Evolutionary conservation across 306 rosid genomes (phyloP), one percentile per base, ranked within the genome.

Genomic region (Cucumis hystrix): DNA sequence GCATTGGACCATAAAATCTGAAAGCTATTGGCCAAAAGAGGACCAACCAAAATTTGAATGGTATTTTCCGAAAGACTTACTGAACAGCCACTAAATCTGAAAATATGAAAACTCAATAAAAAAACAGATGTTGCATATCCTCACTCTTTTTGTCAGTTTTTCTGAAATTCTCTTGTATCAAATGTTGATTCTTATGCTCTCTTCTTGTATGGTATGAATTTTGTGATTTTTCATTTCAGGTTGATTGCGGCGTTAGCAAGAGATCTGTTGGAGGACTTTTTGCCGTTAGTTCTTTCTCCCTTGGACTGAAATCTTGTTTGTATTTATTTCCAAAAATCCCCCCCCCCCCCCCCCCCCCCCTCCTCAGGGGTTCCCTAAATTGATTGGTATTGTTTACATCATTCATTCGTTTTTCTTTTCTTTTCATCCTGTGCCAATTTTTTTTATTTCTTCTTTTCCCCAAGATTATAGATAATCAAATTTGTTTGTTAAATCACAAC

Each of bases 231-330:
- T 72, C 76, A 17, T 78, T 85, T 84, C 96, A 94, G 98, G 85
- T 82, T 92, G 82, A 83, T 91, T 66, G 91, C 96, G 6, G 96
- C 89, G 81, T 72, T 94, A 80, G 86, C 96, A 40, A 83, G 97
- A 86, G 98, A 94, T 85, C 83, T 92, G 43, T 83, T 90, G 8
- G 92, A 89, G 79, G 97, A 92, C 51, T 94, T 89, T 86, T 72
- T 90, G 74, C 96, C 87, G 98, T 94, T 84, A 89, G 98, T 91
- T 80, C 64, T 79, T 78, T 68, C 39, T 78, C 75, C 45, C 76
- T 71, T 82, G 55, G 63, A 79, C 78, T 78, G 65, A 72, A 77
- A 77, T 45, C 49, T 45, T 88, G 68, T 18, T 57, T 35, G 47
- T 73, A 61, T 54, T 12, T 70, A 8, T 74, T 5, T 55, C 2